Evolutionary conservation across 768 basidiomycete species (phyloP).

Genomic region (Agaricus subrufescens): DNA sequence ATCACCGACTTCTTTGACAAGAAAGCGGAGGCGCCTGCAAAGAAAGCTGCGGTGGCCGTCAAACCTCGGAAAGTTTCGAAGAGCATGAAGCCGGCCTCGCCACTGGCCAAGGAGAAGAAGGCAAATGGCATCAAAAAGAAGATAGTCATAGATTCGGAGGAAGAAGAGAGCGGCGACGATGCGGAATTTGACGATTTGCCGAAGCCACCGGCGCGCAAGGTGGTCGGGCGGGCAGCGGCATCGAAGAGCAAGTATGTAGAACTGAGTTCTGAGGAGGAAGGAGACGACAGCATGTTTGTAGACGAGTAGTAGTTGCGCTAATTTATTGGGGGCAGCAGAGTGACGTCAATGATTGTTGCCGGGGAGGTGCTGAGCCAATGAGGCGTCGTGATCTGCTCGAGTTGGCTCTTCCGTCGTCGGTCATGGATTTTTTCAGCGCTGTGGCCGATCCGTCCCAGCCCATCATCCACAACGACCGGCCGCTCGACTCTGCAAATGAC

Average conservation of each 20-base stretch:
- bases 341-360: constrained; percentile 12
- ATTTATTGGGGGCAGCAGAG: constrained; percentile 2
- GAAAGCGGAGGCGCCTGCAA: constrained; percentile 36
- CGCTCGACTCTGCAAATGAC: constrained; percentile 23
- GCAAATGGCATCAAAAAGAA: constrained; percentile 30
- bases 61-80: constrained; percentile 45
- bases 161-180: constrained; percentile 40
- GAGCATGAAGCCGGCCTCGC: constrained; percentile 56
- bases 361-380: neutral
- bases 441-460: constrained; percentile 18
- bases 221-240: constrained; percentile 43
- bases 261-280: constrained; percentile 44
- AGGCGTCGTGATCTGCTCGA: neutral
- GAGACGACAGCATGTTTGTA: constrained; percentile 43
- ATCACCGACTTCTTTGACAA: constrained; percentile 57
- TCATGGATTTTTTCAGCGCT: constrained; percentile 40
- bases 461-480: constrained; percentile 17
- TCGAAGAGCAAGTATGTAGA: constrained; percentile 62
- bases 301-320: constrained; percentile 27
- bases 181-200: constrained; percentile 24
- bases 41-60: constrained; percentile 26
- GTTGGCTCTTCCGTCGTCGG: constrained; percentile 10
- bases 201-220: constrained; percentile 34
- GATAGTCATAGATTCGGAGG: constrained; percentile 35
- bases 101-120: constrained; percentile 46